Conservation (phyloP, 805 yeast genomes). For the Lipomyces anomalus region DNA sequence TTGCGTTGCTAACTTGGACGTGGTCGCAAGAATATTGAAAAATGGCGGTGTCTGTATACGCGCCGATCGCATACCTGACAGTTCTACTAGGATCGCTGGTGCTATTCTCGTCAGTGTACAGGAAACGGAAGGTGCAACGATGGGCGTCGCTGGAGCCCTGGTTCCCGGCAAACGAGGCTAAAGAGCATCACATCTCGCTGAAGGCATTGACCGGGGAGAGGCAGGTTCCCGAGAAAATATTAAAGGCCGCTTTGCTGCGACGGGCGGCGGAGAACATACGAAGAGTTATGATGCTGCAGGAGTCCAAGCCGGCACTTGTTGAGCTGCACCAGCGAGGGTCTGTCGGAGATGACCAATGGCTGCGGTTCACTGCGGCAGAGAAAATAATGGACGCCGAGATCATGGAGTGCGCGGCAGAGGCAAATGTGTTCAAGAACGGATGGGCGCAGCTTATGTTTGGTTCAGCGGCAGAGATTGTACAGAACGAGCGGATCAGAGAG, state of each 20-base stretch:
- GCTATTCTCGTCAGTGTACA: slow-evolving; percentile 21
- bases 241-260: slow-evolving; percentile 60
- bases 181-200: slow-evolving; percentile 57
- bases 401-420: slow-evolving; percentile 67
- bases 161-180: slow-evolving; percentile 58
- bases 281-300: slow-evolving; percentile 75
- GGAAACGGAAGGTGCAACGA: slow-evolving; percentile 36
- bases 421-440: slow-evolving; percentile 64
- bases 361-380: slow-evolving; percentile 69
- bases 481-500: slow-evolving; percentile 85
- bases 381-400: slow-evolving; percentile 79
- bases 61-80: slow-evolving; percentile 22
- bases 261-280: slow-evolving; percentile 86
- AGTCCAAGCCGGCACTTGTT: slow-evolving; percentile 62
- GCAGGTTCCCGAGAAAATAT: slow-evolving; percentile 69
- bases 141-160: slow-evolving; percentile 62
- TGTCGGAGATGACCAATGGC: slow-evolving; percentile 83
- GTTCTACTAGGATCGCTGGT: slow-evolving; percentile 20
- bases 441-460: slow-evolving; percentile 77
- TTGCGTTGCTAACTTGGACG: too few species aligned
- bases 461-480: slow-evolving; percentile 80
- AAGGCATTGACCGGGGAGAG: slow-evolving; percentile 43
- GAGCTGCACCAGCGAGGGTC: slow-evolving; percentile 79
- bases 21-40: too few species aligned
- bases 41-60: slow-evolving; percentile 20